These are phyloP conservation scores for Lentinula edodes DNA, from an alignment of 768 basidiomycete genomes.

Conservation along the genomic window DNA sequence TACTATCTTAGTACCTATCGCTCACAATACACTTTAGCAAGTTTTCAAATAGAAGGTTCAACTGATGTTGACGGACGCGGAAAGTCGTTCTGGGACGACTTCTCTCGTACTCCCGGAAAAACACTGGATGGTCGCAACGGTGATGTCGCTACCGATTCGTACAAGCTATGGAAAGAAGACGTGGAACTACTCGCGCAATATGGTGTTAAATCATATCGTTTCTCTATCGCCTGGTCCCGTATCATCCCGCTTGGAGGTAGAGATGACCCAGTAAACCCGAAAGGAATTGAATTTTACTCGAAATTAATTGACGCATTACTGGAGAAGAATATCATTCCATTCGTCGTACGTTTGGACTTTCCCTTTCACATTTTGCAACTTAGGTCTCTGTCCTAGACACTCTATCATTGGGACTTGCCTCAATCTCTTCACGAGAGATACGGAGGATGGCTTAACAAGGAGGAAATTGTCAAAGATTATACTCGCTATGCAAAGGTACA, in stretches of 20 bases:
- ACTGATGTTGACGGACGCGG: constrained; percentile 54
- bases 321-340: constrained; percentile 57
- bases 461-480: constrained; percentile 64
- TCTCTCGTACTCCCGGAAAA: constrained; percentile 59
- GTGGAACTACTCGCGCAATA: constrained; percentile 55
- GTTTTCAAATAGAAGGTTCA: constrained; percentile 75
- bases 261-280: constrained; percentile 65
- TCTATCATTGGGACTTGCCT: constrained; percentile 80
- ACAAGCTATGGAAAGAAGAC: constrained; percentile 64
- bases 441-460: constrained; percentile 70
- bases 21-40: constrained; percentile 29
- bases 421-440: constrained; percentile 70
- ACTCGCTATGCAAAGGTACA: constrained; percentile 50
- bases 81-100: constrained; percentile 73
- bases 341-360: constrained; percentile 40
- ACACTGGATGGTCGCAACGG: constrained; percentile 63
- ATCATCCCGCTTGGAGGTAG: constrained; percentile 71
- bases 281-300: constrained; percentile 67
- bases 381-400: constrained; percentile 34
- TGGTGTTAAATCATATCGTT: constrained; percentile 69
- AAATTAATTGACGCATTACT: constrained; percentile 65
- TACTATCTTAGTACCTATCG: constrained; percentile 4
- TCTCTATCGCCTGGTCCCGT: constrained; percentile 73
- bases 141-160: constrained; percentile 68
- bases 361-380: not conserved